Evolutionary conservation across 2,329 filamentous ascomycete species (phyloP), one percentile per base, ranked within the genome.

Genomic region (Aspergillus tanneri): DNA sequence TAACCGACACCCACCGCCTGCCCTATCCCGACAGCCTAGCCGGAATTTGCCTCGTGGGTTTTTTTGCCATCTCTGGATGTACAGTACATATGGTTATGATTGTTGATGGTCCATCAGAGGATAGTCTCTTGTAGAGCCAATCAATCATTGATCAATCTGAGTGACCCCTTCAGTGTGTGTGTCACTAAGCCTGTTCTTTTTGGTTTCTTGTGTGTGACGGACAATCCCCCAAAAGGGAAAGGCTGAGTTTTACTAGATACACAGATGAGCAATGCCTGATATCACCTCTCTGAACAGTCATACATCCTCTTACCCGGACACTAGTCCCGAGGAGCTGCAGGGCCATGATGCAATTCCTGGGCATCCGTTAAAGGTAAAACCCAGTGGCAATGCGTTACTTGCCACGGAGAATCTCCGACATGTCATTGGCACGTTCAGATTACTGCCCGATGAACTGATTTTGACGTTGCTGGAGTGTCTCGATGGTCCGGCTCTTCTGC

Each of bases 321-420:
- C 46, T 24, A 49, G 48, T 39, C 47, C 68, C 48, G 58, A 65
- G 49, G 64, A 56, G 62, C 65, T 68, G 75, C 76, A 64, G 71
- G 77, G 56, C 65, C 64, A 59, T 61, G 67, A 74, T 59, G 80
- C 82, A 36, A 85, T 95, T 44, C 86, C 87, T 42, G 76, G 78
- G 30, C 92, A 97, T 74, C 90, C 90, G 28, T 75, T 96, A 38
- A 87, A 87, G 24, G 78, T 97, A 55, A 93, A 90, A 65, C 92
- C 93, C 1, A 80, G 87, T 52, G 93, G 92, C 28, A 97, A 99
- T 73, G 84, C 85, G 40, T 80, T 92, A 35, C 82, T 83, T 16
- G 76, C 82, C 10, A 76, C 75, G 2, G 77, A 77, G 46, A 88
- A 88, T 71, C 80, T 90, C 39, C 87, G 88, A 50, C 69, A 74